Conservation (phyloP, 495 filamentous ascomycete species). For the Schizothecium vesticola region DNA sequence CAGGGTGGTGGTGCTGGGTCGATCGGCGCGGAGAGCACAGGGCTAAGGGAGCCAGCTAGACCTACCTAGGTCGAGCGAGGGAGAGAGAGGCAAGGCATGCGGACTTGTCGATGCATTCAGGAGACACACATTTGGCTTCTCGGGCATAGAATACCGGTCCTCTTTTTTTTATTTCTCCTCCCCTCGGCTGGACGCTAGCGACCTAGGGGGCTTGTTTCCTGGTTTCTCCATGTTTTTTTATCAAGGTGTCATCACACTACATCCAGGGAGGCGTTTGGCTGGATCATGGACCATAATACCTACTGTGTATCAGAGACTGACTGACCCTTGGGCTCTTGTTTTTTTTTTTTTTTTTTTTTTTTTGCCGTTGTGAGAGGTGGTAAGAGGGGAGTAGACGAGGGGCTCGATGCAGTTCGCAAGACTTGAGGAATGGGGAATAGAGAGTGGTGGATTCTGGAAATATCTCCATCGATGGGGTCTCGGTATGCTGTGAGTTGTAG, state of each 20-base stretch:
- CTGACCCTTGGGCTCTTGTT: background rate
- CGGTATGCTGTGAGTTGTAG: no score
- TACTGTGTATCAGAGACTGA: background rate
- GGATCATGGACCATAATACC: slow-evolving; percentile 12
- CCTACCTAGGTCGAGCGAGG: background rate
- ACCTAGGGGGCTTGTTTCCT: background rate
- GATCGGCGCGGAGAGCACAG: slow-evolving; percentile 5
- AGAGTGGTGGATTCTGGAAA: background rate
- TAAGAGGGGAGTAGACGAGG: background rate
- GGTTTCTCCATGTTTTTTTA: slow-evolving; percentile 1
- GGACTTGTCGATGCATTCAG: background rate
- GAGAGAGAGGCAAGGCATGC: background rate
- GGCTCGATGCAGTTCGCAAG: background rate
- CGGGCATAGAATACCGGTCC: slow-evolving; percentile 5
- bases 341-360: no score
- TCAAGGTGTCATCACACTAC: slow-evolving; percentile 8
- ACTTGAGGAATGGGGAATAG: background rate
- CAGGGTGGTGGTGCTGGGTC: slow-evolving; percentile 17
- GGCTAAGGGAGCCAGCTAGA: background rate
- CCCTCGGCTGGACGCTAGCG: background rate
- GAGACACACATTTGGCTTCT: slow-evolving; percentile 13
- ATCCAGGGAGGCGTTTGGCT: slow-evolving; percentile 15
- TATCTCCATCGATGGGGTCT: no score
- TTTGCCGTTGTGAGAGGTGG: background rate
- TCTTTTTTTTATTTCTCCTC: background rate